phyloP scores from a whole-genome alignment of 768 basidiomycete genomes.

The Tylopilus vinaceipallidus region DNA sequence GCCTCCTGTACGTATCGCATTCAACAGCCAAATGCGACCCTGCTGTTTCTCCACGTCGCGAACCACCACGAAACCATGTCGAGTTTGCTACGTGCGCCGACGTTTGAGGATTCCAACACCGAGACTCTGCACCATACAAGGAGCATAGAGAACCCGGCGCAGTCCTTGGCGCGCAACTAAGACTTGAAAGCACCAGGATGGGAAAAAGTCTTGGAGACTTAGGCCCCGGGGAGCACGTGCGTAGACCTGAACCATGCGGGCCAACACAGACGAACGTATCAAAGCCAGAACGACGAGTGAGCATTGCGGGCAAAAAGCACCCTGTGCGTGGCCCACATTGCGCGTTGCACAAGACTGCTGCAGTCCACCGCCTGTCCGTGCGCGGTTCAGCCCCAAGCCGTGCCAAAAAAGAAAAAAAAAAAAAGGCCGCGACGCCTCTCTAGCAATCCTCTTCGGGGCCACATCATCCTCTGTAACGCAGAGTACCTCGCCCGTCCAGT shows the following conservation, averaged over 20 bases:
- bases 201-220: conserved; percentile 47
- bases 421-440: conserved; percentile 60
- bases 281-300: conserved; percentile 30
- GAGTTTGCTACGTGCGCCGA: conserved; percentile 50
- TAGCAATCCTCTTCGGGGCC: conserved; percentile 26
- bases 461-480: conserved; percentile 11
- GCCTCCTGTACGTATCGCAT: conserved; percentile 38
- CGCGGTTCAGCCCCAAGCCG: conserved; percentile 37
- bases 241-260: conserved; percentile 34
- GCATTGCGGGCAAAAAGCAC: conserved; percentile 24
- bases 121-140: conserved; percentile 17
- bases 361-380: conserved; percentile 33
- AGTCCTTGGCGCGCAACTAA: conserved; percentile 54
- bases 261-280: conserved; percentile 18
- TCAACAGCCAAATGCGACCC: conserved; percentile 24
- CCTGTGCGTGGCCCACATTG: conserved; percentile 37
- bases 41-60: conserved; percentile 23
- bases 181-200: conserved; percentile 54
- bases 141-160: conserved; percentile 24
- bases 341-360: conserved; percentile 1
- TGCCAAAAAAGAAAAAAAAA: conserved; percentile 26
- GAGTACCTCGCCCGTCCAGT: conserved; percentile 48
- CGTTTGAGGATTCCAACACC: conserved; percentile 48
- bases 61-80: conserved; percentile 48
- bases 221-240: conserved; percentile 39